Base-by-base conservation (phyloP, 1,284 basidiomycete species). In the Meira miltonrushii region DNA sequence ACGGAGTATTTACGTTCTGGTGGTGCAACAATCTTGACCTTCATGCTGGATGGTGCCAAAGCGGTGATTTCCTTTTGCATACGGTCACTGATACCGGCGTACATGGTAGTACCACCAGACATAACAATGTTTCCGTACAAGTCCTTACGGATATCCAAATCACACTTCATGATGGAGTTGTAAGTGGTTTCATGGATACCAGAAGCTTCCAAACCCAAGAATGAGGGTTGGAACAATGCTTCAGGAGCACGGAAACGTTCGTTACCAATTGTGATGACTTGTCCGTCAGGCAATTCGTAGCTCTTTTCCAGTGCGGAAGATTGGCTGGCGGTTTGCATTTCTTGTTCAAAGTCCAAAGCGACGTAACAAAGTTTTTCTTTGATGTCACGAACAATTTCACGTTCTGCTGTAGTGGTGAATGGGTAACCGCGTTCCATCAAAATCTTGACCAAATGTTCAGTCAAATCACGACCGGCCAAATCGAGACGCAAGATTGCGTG, bases 301-400 rank as follows among this genome's bases (percentile, higher is more conserved):
- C 85, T 88, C 86, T 94, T 95, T 84, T 94, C 92, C 60, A 94
- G 82, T 50, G 90, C 87, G 59, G 90, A 92, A 28, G 90, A 92
- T 80, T 92, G 89, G 66, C 89, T 88, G 47, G 92, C 90, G 46
- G 89, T 92, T 82, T 91, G 88, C 74, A 95, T 84, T 83, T 95
- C 92, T 82, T 95, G 89, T 81, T 94, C 91, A 78, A 94, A 95
- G 83, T 95, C 92, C 71, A 94, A 86, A 41, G 92, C 92, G 74
- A 95, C 91, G 81, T 95, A 95, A 83, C 92, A 94, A 54, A 95
- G 86, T 84, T 93, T 94, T 85, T 95, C 92, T 85, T 95, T 95
- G 85, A 95, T 93, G 81, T 95, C 92, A 76, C 92, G 86, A 77
- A 95, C 92, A 65, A 95, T 92, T 86, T 94, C 92, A 79, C 88